Percentiles rank a stretch among this genome's conserved stretches.
Evolutionary conservation across 805 yeast species (phyloP).

Genomic region (Cyberlindnera bimundalis): DNA sequence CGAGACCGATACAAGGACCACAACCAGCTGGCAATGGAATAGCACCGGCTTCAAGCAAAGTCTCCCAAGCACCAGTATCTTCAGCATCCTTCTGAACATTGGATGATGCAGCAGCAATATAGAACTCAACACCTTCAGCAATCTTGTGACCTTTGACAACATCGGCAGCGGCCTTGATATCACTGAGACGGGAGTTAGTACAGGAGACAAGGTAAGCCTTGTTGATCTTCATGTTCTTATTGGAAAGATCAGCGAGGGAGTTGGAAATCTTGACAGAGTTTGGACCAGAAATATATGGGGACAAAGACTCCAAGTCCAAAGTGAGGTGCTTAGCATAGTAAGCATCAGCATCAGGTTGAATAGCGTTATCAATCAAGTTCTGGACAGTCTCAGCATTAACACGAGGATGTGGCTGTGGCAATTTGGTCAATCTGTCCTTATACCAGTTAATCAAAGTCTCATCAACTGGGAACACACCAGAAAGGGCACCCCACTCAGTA

Average conservation of each 20-base stretch:
- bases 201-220: conserved; percentile 98
- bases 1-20: conserved; percentile 98
- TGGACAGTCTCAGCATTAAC: conserved; percentile 61
- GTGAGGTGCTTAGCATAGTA: conserved; percentile 83
- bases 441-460: conserved; percentile 75
- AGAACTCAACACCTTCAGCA: conserved; percentile 88
- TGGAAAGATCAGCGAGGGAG: conserved; percentile 70
- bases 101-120: conserved; percentile 96
- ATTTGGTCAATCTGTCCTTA: conserved; percentile 49
- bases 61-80: conserved; percentile 88
- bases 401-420: conserved; percentile 80
- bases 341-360: conserved; percentile 68
- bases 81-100: conserved; percentile 93
- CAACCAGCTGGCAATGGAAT: conserved; percentile 96
- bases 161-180: conserved; percentile 91
- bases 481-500: conserved; percentile 97
- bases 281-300: conserved; percentile 94
- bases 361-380: conserved; percentile 41
- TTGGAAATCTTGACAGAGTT: conserved; percentile 92
- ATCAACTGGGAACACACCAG: conserved; percentile 98
- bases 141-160: conserved; percentile 76
- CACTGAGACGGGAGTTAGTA: conserved; percentile 91
- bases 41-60: conserved; percentile 88
- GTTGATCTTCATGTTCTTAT: conserved; percentile 71
- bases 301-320: conserved; percentile 73